Conservation (phyloP, 805 yeast genomes). For the Nakazawaea wyomingensis region DNA sequence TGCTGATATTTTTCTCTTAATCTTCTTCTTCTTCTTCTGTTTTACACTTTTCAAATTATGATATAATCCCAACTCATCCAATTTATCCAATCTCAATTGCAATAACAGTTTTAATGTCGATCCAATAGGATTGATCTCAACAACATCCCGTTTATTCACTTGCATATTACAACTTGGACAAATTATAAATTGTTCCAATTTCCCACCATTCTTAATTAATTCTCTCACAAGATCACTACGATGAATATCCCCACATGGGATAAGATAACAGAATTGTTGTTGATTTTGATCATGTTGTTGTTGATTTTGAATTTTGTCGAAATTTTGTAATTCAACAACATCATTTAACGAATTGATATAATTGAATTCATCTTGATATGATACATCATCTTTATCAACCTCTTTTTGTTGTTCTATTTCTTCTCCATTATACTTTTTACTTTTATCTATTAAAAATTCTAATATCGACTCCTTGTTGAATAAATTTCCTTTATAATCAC, state of each 20-base stretch:
- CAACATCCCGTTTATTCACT: constrained; percentile 22
- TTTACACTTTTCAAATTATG: constrained; percentile 30
- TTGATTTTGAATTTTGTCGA: constrained; percentile 26
- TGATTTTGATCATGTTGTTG: constrained; percentile 24
- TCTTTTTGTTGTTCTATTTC: no score
- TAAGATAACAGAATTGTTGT: constrained; percentile 34
- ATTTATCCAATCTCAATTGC: constrained; percentile 13
- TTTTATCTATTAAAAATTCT: constrained; percentile 47
- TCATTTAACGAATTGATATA: constrained; percentile 39
- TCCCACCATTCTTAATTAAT: neutral
- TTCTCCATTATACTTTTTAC: no score
- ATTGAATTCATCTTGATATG: constrained; percentile 14
- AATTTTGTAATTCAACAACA: constrained; percentile 31
- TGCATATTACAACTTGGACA: constrained; percentile 39
- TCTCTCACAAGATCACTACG: neutral
- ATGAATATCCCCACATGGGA: constrained; percentile 37
- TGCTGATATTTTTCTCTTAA: neutral
- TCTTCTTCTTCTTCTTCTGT: constrained; percentile 18
- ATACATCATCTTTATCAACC: no score
- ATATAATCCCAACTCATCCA: constrained; percentile 24
- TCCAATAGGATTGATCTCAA: constrained; percentile 25
- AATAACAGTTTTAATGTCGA: constrained; percentile 7
- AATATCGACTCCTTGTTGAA: constrained; percentile 61
- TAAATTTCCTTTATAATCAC: constrained; percentile 64
- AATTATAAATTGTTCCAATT: constrained; percentile 3